Evolutionary conservation across 768 basidiomycete genomes (phyloP), one percentile per base, ranked within the genome.

Genomic region (Russula virescens): DNA sequence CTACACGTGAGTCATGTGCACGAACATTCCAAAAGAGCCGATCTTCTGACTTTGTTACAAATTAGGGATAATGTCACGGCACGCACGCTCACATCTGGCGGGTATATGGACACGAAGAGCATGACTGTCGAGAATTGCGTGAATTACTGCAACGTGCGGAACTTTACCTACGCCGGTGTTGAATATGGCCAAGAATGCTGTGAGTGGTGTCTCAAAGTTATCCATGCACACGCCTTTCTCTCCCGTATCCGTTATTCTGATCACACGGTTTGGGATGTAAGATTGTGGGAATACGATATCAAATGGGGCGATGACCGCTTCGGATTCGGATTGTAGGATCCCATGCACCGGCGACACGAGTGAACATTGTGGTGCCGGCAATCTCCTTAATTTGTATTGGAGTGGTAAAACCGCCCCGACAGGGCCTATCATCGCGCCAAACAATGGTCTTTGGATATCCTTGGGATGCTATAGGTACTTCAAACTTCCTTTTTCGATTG

Each of bases 381-480:
- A 76, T 69, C 80, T 78, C 28, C 76, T 89, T 16, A 85, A 84
- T 67, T 71, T 89, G 5, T 90, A 83, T 73, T 83, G 79, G 80
- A 87, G 79, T 65, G 87, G 87, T 19, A 72, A 72, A 34, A 58
- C 75, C 14, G 83, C 87, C 28, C 83, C 88, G 16, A 66, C 83
- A 0, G 72, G 80, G 16, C 87, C 89, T 0, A 65, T 74, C 19
- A 82, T 81, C 25, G 78, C 81, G 0, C 75, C 79, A 5, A 80
- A 71, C 52, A 79, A 86, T 34, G 88, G 86, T 5, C 75, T 80
- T 31, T 91, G 89, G 88, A 70, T 74, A 7, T 85, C 83, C 0
- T 78, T 90, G 34, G 89, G 89, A n/a, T 91, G 89, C 71, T 89
- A 81, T 75, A 85, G 75, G 88, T 87, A 68, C 62, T 78, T 68